Evolutionary conservation across 768 basidiomycete genomes (phyloP).

Genomic region (Tricholoma bakamatsutake): DNA sequence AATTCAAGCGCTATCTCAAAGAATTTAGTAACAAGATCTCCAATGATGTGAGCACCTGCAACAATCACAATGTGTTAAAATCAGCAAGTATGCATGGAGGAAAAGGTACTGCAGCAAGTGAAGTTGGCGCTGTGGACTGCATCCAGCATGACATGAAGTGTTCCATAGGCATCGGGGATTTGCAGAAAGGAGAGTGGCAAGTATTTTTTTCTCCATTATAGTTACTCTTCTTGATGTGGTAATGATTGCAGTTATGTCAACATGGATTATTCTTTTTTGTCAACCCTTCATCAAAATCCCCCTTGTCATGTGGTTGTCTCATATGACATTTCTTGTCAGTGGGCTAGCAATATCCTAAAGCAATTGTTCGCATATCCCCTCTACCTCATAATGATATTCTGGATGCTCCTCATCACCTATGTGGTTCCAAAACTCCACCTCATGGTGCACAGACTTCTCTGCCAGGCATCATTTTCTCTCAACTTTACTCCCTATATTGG

Average conservation of each 20-base stretch:
- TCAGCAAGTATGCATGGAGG: not conserved
- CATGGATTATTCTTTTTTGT: constrained; percentile 22
- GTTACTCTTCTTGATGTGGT: not conserved
- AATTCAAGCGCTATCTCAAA: not conserved
- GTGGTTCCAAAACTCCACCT: too few species aligned
- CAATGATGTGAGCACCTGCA: not conserved
- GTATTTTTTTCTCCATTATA: not conserved
- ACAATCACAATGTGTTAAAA: not conserved
- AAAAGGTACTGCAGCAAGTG: too few species aligned
- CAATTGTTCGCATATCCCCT: constrained; percentile 4
- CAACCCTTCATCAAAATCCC: constrained; percentile 10
- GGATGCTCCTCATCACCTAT: not conserved
- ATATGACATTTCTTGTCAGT: constrained; percentile 27
- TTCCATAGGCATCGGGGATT: too few species aligned
- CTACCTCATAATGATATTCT: not conserved
- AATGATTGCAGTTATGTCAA: constrained; percentile 10
- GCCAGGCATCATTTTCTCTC: constrained; percentile 17
- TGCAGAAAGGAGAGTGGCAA: too few species aligned
- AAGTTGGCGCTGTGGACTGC: too few species aligned
- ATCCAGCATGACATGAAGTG: too few species aligned
- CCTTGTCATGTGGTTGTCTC: constrained; percentile 12
- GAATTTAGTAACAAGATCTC: not conserved
- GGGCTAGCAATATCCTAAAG: constrained; percentile 14
- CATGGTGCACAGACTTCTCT: not conserved
- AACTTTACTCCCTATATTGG: constrained; percentile 16